Conservation (phyloP, 768 basidiomycete species). For the Sistotremastrum suecicum region DNA sequence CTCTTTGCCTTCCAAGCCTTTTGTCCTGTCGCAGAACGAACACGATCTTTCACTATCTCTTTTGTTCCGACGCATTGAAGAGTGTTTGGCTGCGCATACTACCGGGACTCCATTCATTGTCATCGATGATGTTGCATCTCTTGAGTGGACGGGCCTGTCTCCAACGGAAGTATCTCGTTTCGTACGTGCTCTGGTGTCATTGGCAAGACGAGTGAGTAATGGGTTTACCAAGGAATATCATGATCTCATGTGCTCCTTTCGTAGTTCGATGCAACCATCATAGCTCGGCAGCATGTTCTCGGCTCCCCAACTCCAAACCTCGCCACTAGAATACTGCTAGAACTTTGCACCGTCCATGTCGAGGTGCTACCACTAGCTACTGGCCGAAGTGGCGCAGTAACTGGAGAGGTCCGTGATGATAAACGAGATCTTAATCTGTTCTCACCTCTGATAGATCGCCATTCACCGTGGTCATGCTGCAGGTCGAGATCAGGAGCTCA, state of each 20-base stretch:
- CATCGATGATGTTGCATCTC: constrained; percentile 52
- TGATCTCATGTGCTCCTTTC: not conserved
- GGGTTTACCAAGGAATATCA: not conserved
- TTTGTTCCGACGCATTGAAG: not conserved
- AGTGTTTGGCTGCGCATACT: not conserved
- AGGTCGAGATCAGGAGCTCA: constrained; percentile 16
- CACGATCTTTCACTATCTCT: no score
- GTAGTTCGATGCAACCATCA: constrained; percentile 37
- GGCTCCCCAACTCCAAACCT: not conserved
- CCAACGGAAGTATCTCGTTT: constrained; percentile 39
- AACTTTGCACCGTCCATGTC: constrained; percentile 53
- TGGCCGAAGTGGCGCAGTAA: constrained; percentile 64
- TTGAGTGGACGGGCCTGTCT: constrained; percentile 60
- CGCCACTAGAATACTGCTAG: constrained; percentile 24
- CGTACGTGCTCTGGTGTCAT: constrained; percentile 39
- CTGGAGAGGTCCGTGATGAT: constrained; percentile 44
- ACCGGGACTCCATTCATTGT: constrained; percentile 30
- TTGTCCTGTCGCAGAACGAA: no score
- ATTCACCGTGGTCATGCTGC: constrained; percentile 42
- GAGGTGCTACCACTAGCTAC: constrained; percentile 61
- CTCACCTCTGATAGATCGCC: constrained; percentile 30
- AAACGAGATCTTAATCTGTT: not conserved
- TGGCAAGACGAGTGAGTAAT: constrained; percentile 20
- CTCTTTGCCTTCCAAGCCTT: constrained; percentile 7
- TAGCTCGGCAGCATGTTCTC: constrained; percentile 50